These are phyloP conservation scores for Xylariaceae sp. DNA, from an alignment of 2,329 filamentous ascomycete species.

Conservation along the genomic window DNA sequence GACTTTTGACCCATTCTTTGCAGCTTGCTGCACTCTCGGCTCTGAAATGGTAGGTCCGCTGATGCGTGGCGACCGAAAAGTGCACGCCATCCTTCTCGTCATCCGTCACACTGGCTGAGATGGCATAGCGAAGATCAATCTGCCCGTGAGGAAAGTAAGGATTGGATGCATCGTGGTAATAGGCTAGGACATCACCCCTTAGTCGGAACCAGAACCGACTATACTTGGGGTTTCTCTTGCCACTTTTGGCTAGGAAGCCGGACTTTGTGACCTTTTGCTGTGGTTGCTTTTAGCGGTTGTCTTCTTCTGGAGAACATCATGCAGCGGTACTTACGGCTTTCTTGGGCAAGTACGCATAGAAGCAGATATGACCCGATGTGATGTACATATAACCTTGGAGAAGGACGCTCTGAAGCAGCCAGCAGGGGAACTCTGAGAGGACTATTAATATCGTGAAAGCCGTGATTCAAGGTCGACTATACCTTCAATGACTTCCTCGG, in stretches of 20 bases:
- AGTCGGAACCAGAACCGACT: constrained; percentile 89
- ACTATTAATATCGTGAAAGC: not conserved
- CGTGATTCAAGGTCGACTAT: constrained; percentile 18
- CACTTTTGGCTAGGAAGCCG: constrained; percentile 82
- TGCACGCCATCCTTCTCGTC: constrained; percentile 71
- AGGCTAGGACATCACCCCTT: constrained; percentile 86
- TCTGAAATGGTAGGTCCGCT: constrained; percentile 78
- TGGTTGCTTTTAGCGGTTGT: constrained; percentile 14
- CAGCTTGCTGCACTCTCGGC: constrained; percentile 84
- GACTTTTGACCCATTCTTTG: constrained; percentile 91
- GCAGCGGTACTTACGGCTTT: constrained; percentile 60
- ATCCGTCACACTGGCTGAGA: constrained; percentile 74
- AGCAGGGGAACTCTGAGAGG: constrained; percentile 77
- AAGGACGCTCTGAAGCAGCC: constrained; percentile 83
- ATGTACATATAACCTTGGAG: constrained; percentile 96
- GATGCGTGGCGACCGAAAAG: constrained; percentile 77
- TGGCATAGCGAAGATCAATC: constrained; percentile 86
- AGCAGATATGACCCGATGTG: constrained; percentile 87
- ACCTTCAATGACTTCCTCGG: constrained; percentile 81
- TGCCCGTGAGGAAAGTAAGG: constrained; percentile 89
- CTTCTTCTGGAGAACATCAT: too few species aligned
- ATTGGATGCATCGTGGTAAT: constrained; percentile 77
- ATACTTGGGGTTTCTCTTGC: constrained; percentile 81
- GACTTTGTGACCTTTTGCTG: constrained; percentile 74
- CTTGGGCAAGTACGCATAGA: constrained; percentile 95